Evolutionary conservation across 2,329 filamentous ascomycete species (phyloP).

Genomic region (Pseudogymnoascus sp.): DNA sequence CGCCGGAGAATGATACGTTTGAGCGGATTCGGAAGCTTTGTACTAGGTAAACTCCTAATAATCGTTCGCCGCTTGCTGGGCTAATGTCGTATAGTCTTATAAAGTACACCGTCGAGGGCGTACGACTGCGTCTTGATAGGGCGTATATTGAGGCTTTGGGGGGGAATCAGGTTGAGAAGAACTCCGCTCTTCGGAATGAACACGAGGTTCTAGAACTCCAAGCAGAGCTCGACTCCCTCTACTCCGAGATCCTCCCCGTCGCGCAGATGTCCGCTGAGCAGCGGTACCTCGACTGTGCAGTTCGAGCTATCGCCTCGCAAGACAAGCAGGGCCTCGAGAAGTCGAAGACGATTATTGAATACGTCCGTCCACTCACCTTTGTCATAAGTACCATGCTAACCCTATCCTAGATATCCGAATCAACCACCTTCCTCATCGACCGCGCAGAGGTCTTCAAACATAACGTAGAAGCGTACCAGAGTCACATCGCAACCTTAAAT

Average conservation of each 20-base stretch:
- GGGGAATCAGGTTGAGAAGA: background rate
- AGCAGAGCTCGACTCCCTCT: constrained; percentile 61
- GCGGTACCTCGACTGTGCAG: constrained; percentile 56
- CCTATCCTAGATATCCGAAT: constrained; percentile 41
- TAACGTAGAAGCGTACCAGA: constrained; percentile 39
- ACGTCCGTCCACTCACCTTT: constrained; percentile 35
- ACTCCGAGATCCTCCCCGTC: constrained; percentile 61
- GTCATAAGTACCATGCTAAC: background rate
- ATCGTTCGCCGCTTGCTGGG: background rate
- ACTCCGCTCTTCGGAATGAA: constrained; percentile 10
- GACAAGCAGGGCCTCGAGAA: constrained; percentile 39
- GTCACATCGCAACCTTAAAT: constrained; percentile 37
- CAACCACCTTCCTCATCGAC: constrained; percentile 44
- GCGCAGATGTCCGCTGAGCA: constrained; percentile 65
- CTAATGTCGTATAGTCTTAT: constrained; percentile 38
- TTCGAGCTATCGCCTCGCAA: constrained; percentile 38
- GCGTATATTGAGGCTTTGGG: constrained; percentile 44
- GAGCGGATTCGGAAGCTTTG: constrained; percentile 52
- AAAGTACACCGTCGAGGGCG: constrained; percentile 48
- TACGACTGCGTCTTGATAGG: constrained; percentile 49
- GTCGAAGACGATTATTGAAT: constrained; percentile 42
- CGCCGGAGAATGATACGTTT: constrained; percentile 45
- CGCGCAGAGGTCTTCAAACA: constrained; percentile 37
- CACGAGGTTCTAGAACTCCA: constrained; percentile 47
- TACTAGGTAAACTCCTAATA: constrained; percentile 37